Evolutionary conservation across 192 early-diverging fungal species (phyloP), one percentile per base, ranked within the genome.

Genomic region (Entomortierella chlamydospora): DNA sequence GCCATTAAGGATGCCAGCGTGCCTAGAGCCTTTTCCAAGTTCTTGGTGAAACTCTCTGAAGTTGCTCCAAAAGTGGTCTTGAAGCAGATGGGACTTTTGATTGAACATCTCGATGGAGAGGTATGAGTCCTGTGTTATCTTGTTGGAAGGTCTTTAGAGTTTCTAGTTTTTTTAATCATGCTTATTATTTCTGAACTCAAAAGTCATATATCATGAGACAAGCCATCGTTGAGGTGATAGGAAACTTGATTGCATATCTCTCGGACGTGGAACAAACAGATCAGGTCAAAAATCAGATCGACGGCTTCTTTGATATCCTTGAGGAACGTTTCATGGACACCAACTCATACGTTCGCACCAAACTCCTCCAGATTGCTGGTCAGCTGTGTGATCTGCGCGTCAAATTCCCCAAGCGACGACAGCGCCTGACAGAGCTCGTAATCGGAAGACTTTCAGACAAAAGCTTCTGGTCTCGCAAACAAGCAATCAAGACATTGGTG

Each of bases 321-420:
- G 89, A 95, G 67, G 95, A 99, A 74, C 88, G 97, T 13, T 95
- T 96, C 83, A 89, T 93, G 69, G 98, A 99, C 78, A 83, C 84
- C n/a, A 95, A 90, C 67, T 89, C 90, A n/a, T 92, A 90, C 81
- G 90, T 93, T 3, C 91, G 98, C 30, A 88, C 90, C 25, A 97
- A 96, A 82, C 90, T 98, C 0, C 79, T 99, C 29, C 95, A 98
- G 72, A 89, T 95, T 17, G 88, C 93, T 33, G 81, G 89, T 29
- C 91, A 90, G 68, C 82, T 99, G 28, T 89, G 92, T 59, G 93
- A 96, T 2, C 50, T 89, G 22, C 83, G 83, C 17, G 80, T 83
- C 51, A 93, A 93, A 59, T 94, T 94, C 62, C 91, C 91, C 18
- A 93, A 90, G 73, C 84, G 91, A 49, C 84, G 97, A 12, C 90